Evolutionary conservation across 2,329 filamentous ascomycete genomes (phyloP), one percentile per base, ranked within the genome.

Genomic region (Dryadomyces sulphureus): DNA sequence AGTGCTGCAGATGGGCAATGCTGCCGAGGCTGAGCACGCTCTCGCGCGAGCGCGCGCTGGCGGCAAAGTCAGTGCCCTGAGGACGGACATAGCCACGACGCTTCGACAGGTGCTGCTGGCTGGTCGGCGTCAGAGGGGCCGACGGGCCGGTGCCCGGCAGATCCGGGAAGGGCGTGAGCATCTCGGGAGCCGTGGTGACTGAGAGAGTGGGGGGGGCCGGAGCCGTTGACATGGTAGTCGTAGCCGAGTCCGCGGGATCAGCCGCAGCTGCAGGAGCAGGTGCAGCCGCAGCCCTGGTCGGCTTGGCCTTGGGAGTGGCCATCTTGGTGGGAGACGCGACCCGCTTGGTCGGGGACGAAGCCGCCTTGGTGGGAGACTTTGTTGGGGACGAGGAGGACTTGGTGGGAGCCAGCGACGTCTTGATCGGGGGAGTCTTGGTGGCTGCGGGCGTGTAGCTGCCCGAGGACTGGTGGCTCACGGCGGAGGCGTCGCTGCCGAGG

Each of bases 1-100:
- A 98, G 65, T 96, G 94, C 63, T 98, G 92, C 58, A 98, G 69
- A 66, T 98, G 92, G 47, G 89, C 87, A 56, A 98, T 98, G 63
- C 89, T 95, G 46, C 92, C 92, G 51, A 98, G 66, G 58, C 87
- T 94, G 77, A 96, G 82, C 53, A 98, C 92, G 59, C 89, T 95
- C 62, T 98, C 90, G 52, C 92, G 75, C 43, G 87, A 87, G 59
- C 79, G 80, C 41, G 92, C 92, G 47, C 89, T 95, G 49, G 84
- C 83, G 22, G 92, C 86, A 61, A 96, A 98, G 57, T 88, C 77
- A 44, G 85, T 93, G 45, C 81, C 85, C 60, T 88, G 83, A 1
- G 89, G 88, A 43, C 89, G 77, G 66, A 93, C 84, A 65, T 90
- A 95, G 38, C 89, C 89, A 51, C 88, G 75, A 55, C 85, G 73